Percentiles rank a stretch among this genome's conserved stretches.
phyloP scores from a whole-genome alignment of 495 filamentous ascomycete species.

The Daldinia bambusicola region DNA sequence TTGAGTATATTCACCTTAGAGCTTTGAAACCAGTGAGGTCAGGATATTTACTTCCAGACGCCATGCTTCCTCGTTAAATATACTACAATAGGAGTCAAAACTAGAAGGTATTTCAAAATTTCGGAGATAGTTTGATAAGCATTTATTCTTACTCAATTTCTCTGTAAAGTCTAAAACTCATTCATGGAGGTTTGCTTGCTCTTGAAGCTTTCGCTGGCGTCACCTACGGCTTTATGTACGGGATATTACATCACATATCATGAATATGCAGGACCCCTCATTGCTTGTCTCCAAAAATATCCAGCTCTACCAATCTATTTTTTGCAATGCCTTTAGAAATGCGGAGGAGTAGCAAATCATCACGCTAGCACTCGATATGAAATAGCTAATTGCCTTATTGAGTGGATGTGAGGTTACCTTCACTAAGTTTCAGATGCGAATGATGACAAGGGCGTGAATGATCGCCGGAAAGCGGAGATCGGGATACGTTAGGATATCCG shows the following conservation, averaged over 20 bases:
- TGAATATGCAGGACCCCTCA: constrained; percentile 23
- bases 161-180: neutral
- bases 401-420: constrained; percentile 13
- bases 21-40: constrained; percentile 48
- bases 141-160: neutral
- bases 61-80: constrained; percentile 10
- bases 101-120: neutral
- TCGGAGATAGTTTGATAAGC: neutral
- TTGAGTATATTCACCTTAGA: constrained; percentile 35
- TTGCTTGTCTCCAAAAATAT: constrained; percentile 21
- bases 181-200: neutral
- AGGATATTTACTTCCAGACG: constrained; percentile 38
- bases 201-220: constrained; percentile 21
- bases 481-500: neutral
- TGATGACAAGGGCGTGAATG: constrained; percentile 36
- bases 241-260: constrained; percentile 26
- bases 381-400: constrained; percentile 11
- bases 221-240: constrained; percentile 31
- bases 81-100: neutral
- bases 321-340: neutral
- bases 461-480: constrained; percentile 35
- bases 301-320: neutral
- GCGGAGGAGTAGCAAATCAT: constrained; percentile 29
- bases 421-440: constrained; percentile 10
- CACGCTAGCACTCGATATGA: neutral